These are phyloP conservation scores for Ramichloridium luteum DNA, from an alignment of 2,329 filamentous ascomycete genomes.

Conservation along the genomic window DNA sequence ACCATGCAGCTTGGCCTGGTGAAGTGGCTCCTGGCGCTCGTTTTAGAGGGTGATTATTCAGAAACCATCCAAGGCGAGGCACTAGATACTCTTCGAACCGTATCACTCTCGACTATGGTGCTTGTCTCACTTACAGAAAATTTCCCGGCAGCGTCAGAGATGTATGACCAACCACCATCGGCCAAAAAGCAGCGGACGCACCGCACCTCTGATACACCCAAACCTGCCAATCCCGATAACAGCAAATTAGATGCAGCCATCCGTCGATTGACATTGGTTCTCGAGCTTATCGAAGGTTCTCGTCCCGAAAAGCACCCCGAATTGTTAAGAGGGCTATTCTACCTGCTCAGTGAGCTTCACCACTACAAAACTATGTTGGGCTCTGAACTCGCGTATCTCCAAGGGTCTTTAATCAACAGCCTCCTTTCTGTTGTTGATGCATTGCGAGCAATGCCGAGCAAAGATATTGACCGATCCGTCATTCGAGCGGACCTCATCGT, in stretches of 20 bases:
- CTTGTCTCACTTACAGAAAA: constrained; percentile 61
- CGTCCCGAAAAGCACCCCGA: constrained; percentile 62
- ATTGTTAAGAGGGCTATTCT: constrained; percentile 69
- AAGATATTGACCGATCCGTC: constrained; percentile 58
- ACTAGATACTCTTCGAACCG: constrained; percentile 57
- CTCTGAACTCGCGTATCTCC: constrained; percentile 80
- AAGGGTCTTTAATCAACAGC: constrained; percentile 71
- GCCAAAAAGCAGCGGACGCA: constrained; percentile 72
- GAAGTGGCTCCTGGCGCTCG: constrained; percentile 50
- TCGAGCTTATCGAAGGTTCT: constrained; percentile 78
- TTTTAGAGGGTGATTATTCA: constrained; percentile 21
- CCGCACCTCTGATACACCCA: constrained; percentile 46
- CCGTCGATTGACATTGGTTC: constrained; percentile 68
- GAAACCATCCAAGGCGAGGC: constrained; percentile 43
- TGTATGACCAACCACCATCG: constrained; percentile 58
- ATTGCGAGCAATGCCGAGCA: constrained; percentile 40
- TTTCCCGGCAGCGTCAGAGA: constrained; percentile 57
- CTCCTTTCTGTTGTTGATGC: constrained; percentile 73
- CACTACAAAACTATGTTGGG: constrained; percentile 69
- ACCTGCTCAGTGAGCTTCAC: constrained; percentile 73
- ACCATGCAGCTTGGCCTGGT: constrained; percentile 49
- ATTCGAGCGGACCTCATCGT: constrained; percentile 85
- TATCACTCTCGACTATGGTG: constrained; percentile 61
- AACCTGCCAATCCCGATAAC: constrained; percentile 49
- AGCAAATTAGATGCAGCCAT: constrained; percentile 56